Evolutionary conservation across 1,284 basidiomycete genomes (phyloP), one percentile per base, ranked within the genome.

Genomic region (Vanrija sp.): DNA sequence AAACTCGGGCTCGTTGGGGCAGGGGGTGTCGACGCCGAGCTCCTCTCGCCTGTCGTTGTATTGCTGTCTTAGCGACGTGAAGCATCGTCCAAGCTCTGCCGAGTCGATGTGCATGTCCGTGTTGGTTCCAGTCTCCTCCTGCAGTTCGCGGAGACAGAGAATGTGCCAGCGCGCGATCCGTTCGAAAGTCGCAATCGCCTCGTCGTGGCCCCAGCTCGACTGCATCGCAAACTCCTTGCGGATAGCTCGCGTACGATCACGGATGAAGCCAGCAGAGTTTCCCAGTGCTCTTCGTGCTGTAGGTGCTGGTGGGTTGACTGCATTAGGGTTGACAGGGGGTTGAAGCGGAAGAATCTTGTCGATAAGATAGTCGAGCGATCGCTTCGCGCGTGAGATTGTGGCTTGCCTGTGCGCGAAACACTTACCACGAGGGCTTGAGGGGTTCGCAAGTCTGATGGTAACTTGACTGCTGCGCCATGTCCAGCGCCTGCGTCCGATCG

Each of bases 181-280:
- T 68, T 94, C 93, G 65, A 94, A 88, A 64, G 89, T 92, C 63
- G 90, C 88, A 48, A 96, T 92, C 0, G 92, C 88, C 43, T 88
- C 71, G 1, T 79, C 71, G 23, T 75, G 65, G 0, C 88, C 89
- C 39, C 84, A 85, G 53, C 86, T 83, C 59, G 88, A 88, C 72
- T 98, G 95, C 78, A 97, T 88, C 0, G 90, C 92, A 60, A 98
- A 96, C 72, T 98, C 95, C 64, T 88, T 94, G 27, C 95, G 81
- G 42, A 98, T 87, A 0, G 90, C 83, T 57, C 95, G 83, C 0
- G 92, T 90, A 15, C 95, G 85, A 74, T 98, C 95, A 44, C 94
- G 86, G 45, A 98, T 85, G 77, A 97, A 98, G 10, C 69, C 72
- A 10, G 68, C 66, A 3, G 67, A 63, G 50, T 69, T 65, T 16